A percentile compares a stretch with the other conserved stretches of the same genome.
Conservation (phyloP, 441 rosid genomes). For the Monsonia emarginata region DNA sequence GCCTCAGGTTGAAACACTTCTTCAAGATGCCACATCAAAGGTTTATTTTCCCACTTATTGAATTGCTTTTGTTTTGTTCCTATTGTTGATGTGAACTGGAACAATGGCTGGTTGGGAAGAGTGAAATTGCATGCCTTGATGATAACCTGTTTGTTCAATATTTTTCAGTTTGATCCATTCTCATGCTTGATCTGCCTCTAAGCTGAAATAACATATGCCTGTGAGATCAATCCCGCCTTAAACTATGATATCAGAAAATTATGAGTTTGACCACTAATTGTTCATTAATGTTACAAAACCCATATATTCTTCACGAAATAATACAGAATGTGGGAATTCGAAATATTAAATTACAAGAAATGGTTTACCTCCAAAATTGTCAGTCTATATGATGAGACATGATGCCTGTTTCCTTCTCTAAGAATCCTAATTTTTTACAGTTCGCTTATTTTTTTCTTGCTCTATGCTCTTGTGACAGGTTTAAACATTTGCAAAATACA, state of each 20-base stretch:
- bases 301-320: not conserved
- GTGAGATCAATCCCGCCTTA: not conserved
- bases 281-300: not conserved
- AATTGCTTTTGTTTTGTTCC: not conserved
- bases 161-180: no score
- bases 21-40: slow-evolving; percentile 83
- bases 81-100: no score
- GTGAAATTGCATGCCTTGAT: no score
- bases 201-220: not conserved
- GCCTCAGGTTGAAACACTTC: slow-evolving; percentile 64
- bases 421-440: not conserved
- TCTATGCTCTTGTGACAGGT: not conserved
- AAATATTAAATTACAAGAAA: not conserved
- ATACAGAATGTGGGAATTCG: not conserved
- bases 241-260: not conserved
- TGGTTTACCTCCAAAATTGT: not conserved
- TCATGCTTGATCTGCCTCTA: not conserved
- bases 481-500: not conserved
- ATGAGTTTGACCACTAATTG: not conserved
- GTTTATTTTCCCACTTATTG: slow-evolving; percentile 31
- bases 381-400: not conserved
- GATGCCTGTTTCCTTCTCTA: not conserved
- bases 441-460: not conserved
- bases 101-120: no score
- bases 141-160: no score